phyloP scores from a whole-genome alignment of 2,329 filamentous ascomycete genomes.

The Penicillium sp. region DNA sequence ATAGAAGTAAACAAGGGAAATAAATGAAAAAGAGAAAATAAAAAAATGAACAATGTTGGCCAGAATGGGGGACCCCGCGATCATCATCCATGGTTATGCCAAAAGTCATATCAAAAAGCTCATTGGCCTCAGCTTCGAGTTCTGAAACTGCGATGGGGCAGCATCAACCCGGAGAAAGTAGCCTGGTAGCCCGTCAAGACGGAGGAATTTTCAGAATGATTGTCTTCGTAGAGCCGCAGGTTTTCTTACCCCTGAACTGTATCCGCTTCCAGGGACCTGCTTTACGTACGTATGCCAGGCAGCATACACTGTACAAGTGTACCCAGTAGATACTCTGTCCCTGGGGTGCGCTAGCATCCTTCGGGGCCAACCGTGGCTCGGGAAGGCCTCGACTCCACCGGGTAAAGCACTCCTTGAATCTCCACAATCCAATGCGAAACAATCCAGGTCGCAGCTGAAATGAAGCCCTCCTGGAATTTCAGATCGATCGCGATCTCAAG shows the following conservation, averaged over 20 bases:
- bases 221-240: conserved; percentile 14
- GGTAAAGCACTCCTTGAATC: conserved; percentile 26
- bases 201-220: not conserved
- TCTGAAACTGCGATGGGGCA: conserved; percentile 15
- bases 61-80: conserved; percentile 3
- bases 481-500: conserved; percentile 6
- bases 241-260: not conserved
- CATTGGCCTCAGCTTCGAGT: conserved; percentile 11
- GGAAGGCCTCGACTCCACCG: conserved; percentile 14
- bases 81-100: conserved; percentile 11
- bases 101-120: conserved; percentile 2
- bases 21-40: not conserved
- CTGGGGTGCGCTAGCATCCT: conserved; percentile 1
- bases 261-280: too few species aligned
- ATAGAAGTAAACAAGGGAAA: conserved; percentile 1
- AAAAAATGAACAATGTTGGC: conserved; percentile 1
- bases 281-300: not conserved
- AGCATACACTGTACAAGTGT: not conserved
- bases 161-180: not conserved
- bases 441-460: conserved; percentile 25
- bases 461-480: conserved; percentile 18
- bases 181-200: not conserved
- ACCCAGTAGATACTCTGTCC: not conserved
- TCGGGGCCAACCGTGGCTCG: conserved; percentile 18
- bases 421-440: conserved; percentile 30